Evolutionary conservation across 2,329 filamentous ascomycete genomes (phyloP).

Genomic region (Epichloe glyceriae): DNA sequence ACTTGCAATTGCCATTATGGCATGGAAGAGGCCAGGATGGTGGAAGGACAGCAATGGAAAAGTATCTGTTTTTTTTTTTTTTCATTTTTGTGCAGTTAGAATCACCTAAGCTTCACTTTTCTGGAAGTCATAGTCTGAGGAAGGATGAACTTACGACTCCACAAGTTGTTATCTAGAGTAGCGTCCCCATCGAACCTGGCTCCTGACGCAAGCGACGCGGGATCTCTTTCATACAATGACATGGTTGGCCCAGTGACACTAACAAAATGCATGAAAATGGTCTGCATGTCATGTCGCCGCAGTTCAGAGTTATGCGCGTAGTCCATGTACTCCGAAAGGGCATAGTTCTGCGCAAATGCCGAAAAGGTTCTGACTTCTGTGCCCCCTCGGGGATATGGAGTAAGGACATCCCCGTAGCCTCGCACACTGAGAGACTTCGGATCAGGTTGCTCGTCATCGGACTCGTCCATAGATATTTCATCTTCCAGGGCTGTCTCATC

Average conservation of each 20-base stretch:
- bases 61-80: constrained; percentile 38
- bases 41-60: constrained; percentile 74
- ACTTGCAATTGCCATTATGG: constrained; percentile 76
- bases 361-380: constrained; percentile 37
- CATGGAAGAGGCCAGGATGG: constrained; percentile 77
- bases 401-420: constrained; percentile 24
- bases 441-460: constrained; percentile 42
- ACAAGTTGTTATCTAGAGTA: constrained; percentile 50
- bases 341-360: constrained; percentile 32
- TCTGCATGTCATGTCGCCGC: constrained; percentile 65
- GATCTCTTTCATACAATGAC: constrained; percentile 76
- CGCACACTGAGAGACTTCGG: constrained; percentile 8
- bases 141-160: constrained; percentile 38
- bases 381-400: constrained; percentile 18
- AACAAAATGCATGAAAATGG: constrained; percentile 85
- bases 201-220: constrained; percentile 52
- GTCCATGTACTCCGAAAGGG: constrained; percentile 53
- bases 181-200: constrained; percentile 46
- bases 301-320: constrained; percentile 57
- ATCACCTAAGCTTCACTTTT: not conserved
- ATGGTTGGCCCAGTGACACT: constrained; percentile 76
- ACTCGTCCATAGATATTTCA: constrained; percentile 30
- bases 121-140: not conserved
- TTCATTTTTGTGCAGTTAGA: not conserved
- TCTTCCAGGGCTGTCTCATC: constrained; percentile 1